These are phyloP conservation scores for Umbellularia californica DNA, from an alignment of 164 flowering plant species.

Conservation along the genomic window DNA sequence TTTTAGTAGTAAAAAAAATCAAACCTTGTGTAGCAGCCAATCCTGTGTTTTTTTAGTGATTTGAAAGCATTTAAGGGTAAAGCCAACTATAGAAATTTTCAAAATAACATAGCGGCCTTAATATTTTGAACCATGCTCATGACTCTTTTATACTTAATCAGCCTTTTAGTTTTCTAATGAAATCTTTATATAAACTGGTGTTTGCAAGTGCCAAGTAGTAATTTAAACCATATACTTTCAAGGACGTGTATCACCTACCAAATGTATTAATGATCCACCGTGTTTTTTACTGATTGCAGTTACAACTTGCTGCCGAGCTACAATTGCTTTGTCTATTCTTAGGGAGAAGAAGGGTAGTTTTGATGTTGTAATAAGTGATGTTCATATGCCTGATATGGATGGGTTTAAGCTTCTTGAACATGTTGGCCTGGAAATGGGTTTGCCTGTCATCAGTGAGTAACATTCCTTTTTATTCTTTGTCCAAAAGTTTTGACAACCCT, in stretches of 20 bases:
- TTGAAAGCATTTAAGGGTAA: too few relatives aligned
- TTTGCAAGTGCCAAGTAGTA: background rate
- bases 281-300: conserved; percentile 43
- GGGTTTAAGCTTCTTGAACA: conserved; percentile 82
- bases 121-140: background rate
- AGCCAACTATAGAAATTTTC: too few relatives aligned
- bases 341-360: conserved; percentile 72
- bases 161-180: background rate
- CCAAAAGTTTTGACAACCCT: background rate
- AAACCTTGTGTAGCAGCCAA: too few relatives aligned
- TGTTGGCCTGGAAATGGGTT: conserved; percentile 87
- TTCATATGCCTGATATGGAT: conserved; percentile 95
- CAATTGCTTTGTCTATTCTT: conserved; percentile 58
- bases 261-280: background rate
- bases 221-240: background rate
- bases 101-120: background rate
- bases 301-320: conserved; percentile 69
- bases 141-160: background rate
- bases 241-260: background rate
- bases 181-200: background rate
- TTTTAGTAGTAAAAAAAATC: too few relatives aligned
- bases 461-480: background rate
- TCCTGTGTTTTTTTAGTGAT: too few relatives aligned
- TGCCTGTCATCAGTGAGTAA: conserved; percentile 89
- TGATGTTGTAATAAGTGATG: conserved; percentile 86